Base-by-base conservation (phyloP, 805 yeast genomes). In the Cephaloascus albidus region DNA sequence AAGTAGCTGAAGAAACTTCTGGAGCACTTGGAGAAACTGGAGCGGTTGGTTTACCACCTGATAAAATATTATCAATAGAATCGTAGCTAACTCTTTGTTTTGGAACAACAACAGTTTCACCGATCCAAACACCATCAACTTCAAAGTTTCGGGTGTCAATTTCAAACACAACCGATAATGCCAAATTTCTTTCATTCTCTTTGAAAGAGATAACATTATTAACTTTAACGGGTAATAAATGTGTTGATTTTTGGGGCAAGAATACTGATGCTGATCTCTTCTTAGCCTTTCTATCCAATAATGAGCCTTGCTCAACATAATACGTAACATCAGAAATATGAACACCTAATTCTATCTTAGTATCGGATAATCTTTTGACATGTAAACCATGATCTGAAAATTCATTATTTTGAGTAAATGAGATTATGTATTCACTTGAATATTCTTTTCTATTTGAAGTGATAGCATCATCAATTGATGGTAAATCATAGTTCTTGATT, bases 201-300 rank as follows among this genome's bases (percentile, higher is more conserved):
- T 69, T 69, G 53, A 89, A 78, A 2, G 87, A 78, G 31, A 77
- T 60, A 18, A 72, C 50, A 4, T 77, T 73, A 49, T 76, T 77
- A 18, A 90, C 68, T 36, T 73, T 71, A 35, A 65, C 63, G 6
- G 96, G 96, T 47, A 81, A 72, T 48, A 88, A 68, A 43, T 81
- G 75, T 35, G 78, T 74, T 20, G 72, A 68, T 44, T 73, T 74
- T 55, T 89, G 96, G 12, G 94, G 93, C 57, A 89, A 71, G 52
- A 81, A 84, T 3, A 90, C 97, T 5, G 96, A 79, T 3, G 90
- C 77, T 1, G 94, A 87, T 55, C 97, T 75, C 63, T 86, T 88
- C 60, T 86, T 85, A 1, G 95, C 84, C 55, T 90, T 88, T 45
- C 89, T 79, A 53, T 93, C 98, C 44, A 90, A 64, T 8, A 77